Percentiles rank a stretch among this genome's conserved stretches.
Conservation (phyloP, 192 early-diverging fungal genomes). For the Podila verticillata region DNA sequence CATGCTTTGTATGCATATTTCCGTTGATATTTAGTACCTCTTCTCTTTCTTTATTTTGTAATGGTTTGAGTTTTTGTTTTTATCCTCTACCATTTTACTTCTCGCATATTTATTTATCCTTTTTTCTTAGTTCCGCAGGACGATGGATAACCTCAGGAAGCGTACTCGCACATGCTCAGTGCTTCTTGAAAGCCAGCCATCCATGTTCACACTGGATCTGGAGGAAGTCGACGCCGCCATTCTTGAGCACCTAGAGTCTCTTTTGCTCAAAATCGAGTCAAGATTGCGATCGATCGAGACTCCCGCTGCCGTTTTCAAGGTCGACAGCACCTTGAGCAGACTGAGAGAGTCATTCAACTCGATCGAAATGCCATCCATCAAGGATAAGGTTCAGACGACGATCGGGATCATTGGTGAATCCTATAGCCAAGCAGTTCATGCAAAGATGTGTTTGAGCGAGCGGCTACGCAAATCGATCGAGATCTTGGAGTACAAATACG, state of each 20-base stretch:
- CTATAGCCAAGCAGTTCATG: slow-evolving; percentile 37
- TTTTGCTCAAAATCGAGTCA: slow-evolving; percentile 43
- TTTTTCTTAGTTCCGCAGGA: too few relatives aligned
- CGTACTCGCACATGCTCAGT: too few relatives aligned
- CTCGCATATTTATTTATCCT: too few relatives aligned
- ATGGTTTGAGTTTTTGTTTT: too few relatives aligned
- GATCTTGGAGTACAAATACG: slow-evolving; percentile 50
- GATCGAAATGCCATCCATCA: slow-evolving; percentile 45
- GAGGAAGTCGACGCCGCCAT: slow-evolving; percentile 45
- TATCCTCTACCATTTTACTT: too few relatives aligned
- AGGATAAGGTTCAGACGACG: slow-evolving; percentile 33
- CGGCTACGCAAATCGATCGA: slow-evolving; percentile 27
- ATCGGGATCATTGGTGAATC: slow-evolving; percentile 31
- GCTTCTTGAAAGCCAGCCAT: too few relatives aligned
- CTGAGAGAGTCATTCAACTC: slow-evolving; percentile 57
- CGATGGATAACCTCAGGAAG: too few relatives aligned
- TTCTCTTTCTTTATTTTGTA: too few relatives aligned
- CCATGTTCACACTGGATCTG: slow-evolving; percentile 40
- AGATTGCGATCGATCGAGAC: slow-evolving; percentile 34
- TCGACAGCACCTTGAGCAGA: slow-evolving; percentile 50
- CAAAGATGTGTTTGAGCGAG: slow-evolving; percentile 32
- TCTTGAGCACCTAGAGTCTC: slow-evolving; percentile 33
- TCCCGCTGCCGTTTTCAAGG: slow-evolving; percentile 38
- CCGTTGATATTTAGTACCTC: too few relatives aligned
- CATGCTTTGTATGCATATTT: too few relatives aligned